These are phyloP conservation scores for Didymella segeticola DNA, from an alignment of 2,329 filamentous ascomycete species.

Conservation along the genomic window DNA sequence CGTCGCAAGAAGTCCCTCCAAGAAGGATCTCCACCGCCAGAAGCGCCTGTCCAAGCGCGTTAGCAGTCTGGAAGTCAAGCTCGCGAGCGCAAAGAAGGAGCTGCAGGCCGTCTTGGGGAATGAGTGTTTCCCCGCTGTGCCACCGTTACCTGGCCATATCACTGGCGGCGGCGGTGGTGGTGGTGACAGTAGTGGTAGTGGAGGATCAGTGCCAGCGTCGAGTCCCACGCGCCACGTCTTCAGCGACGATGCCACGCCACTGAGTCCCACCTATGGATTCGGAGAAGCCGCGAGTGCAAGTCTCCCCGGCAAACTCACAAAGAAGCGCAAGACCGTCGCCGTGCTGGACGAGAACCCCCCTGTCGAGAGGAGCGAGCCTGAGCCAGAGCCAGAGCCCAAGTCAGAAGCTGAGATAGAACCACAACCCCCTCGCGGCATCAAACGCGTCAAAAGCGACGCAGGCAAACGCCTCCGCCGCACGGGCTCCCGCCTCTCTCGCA, in stretches of 20 bases:
- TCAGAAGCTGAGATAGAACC: conserved; percentile 8
- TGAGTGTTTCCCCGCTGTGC: conserved; percentile 49
- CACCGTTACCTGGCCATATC: conserved; percentile 35
- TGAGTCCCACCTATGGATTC: not conserved
- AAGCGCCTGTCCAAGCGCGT: conserved; percentile 65
- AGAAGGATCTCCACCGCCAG: conserved; percentile 64
- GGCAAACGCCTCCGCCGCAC: conserved; percentile 24
- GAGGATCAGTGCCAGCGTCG: no score
- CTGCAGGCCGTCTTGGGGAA: conserved; percentile 57
- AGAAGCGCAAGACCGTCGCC: conserved; percentile 49
- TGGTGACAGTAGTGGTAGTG: no score
- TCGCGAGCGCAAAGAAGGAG: conserved; percentile 62
- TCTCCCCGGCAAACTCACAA: conserved; percentile 31
- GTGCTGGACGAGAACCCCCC: conserved; percentile 26
- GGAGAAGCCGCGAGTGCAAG: conserved; percentile 3
- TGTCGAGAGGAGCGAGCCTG: conserved; percentile 22
- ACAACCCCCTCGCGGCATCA: conserved; percentile 14
- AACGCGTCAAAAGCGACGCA: conserved; percentile 22
- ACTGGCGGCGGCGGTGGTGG: not conserved
- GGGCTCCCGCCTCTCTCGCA: conserved; percentile 18
- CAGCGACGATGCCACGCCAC: conserved; percentile 35
- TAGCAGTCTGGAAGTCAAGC: conserved; percentile 65
- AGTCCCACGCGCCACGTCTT: conserved; percentile 14
- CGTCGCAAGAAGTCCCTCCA: conserved; percentile 59
- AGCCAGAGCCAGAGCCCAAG: no score